Conservation (phyloP, 2,329 filamentous ascomycete genomes). For the Fusarium equiseti region DNA sequence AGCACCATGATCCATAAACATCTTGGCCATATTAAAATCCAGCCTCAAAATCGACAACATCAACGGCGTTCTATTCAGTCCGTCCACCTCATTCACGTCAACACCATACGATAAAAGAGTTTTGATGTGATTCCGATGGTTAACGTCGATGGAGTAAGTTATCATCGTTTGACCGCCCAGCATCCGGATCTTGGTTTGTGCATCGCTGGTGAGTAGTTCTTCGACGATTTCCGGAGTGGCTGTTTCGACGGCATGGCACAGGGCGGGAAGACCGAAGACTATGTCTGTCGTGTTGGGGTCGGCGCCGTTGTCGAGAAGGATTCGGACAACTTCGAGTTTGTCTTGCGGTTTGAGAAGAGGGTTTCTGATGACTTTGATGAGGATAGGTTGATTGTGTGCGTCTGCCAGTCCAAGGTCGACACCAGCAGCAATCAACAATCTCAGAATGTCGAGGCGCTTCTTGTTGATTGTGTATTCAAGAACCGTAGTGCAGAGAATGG, state of each 20-base stretch:
- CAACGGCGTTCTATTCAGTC: conserved; percentile 14
- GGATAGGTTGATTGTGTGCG: neutral
- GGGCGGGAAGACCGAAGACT: conserved; percentile 1
- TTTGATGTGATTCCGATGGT: neutral
- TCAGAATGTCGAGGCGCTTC: neutral
- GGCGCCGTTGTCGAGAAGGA: neutral
- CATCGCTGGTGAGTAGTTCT: neutral
- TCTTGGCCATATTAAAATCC: conserved; percentile 12
- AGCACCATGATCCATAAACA: conserved; percentile 6
- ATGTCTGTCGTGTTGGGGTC: neutral
- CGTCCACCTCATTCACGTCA: conserved; percentile 11
- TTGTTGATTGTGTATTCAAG: neutral
- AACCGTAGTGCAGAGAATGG: neutral
- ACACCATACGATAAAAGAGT: neutral
- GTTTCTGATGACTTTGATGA: conserved; percentile 15
- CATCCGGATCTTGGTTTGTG: conserved; percentile 16
- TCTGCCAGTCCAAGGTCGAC: neutral
- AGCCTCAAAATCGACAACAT: neutral
- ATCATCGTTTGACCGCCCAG: conserved; percentile 5
- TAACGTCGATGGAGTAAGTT: conserved; percentile 20
- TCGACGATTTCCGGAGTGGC: neutral
- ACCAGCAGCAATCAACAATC: neutral
- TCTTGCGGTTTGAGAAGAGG: neutral
- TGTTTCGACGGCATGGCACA: conserved; percentile 20
- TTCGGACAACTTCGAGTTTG: conserved; percentile 1